Evolutionary conservation across 257 asterid genomes (phyloP), one percentile per base, ranked within the genome.

Genomic region (Plantago major): DNA sequence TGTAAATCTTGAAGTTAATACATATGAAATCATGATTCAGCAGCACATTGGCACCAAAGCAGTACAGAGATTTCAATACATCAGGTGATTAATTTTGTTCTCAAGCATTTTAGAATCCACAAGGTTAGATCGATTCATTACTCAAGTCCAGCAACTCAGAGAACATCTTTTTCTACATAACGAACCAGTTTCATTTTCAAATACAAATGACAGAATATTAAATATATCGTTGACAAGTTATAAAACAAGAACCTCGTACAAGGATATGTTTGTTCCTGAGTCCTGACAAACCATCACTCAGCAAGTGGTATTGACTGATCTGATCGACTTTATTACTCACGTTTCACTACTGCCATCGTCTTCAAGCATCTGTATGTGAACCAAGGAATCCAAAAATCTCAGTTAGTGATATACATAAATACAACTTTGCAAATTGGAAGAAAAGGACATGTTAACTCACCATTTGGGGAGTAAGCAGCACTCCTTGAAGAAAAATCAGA

Each of bases 401-500:
- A 11, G 48, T 26, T 66, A 4, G 8, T 22, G 49, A 69, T 4
- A 22, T 62, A 33, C 17, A 14, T 11, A 59, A 57, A 50, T 33
- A 16, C 64, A 44, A 15, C 55, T 30, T 14, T 49, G 46, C n/a
- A 50, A 30, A 5, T 15, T 28, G 11, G 47, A 43, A 13, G 55
- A 13, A 18, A 12, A 55, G 45, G 45, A 55, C 16, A 46, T n/a
- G 16, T 61, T n/a, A 42, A 64, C 95, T 82, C 76, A 86, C 97
- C 90, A 42, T 82, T 80, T 13, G 84, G 69, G 37, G 95, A 80
- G 72, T 76, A 73, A 52, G 79, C 81, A 52, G 79, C 81, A 15
- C 73, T 71, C 52, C 84, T 74, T 5, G 87, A 72, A 48, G 95
- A 71, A 68, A 81, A 88, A 43, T 81, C 88, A 10, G 94, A 71